Evolutionary conservation across 2,329 filamentous ascomycete species (phyloP), one percentile per base, ranked within the genome.

Genomic region (Neofusicoccum umdonicola): DNA sequence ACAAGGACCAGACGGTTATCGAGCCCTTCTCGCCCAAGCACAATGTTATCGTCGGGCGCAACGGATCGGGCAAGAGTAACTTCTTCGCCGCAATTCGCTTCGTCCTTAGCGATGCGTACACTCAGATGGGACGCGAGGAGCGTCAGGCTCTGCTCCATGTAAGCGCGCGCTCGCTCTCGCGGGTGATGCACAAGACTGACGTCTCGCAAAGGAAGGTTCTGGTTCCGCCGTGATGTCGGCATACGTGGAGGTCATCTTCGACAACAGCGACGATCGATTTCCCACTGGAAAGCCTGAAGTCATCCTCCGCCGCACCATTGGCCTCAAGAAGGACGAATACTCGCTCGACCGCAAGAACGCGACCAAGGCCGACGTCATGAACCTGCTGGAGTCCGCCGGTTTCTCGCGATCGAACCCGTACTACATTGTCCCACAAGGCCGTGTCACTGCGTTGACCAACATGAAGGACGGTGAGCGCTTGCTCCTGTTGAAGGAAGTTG

Each of bases 21-120:
- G 95, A 99, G 77, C 94, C 94, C 67, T 99, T 99, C 80, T 98
- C 94, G 50, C 90, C 94, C 62, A 96, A 96, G 73, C 95, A 94
- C 73, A 99, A 99, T 82, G 93, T 99, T 71, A 96, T 99, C 73
- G 95, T 99, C 74, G 95, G 95, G 70, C 94, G 95, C 82, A 99
- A 99, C 88, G 95, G 95, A 70, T 98, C 95, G 2, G 95, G 95
- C 74, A 99, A 99, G 85, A 97, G 93, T 78, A 99, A 99, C 81
- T 99, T 99, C 86, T 99, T 99, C 80, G 94, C 95, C 60, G 95
- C 95, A 50, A 97, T 99, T 79, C 93, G 95, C 65, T 99, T 99
- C 80, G 96, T 98, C 51, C 89, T 99, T 68, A 95, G 93, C 79
- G 95, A 99, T 87, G 92, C 93, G 69, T 99, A 99, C 80, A 96